A percentile compares a stretch with the other conserved stretches of the same genome.
Evolutionary conservation across 805 yeast genomes (phyloP).

Genomic region (Monosporozyma yasuniensis): DNA sequence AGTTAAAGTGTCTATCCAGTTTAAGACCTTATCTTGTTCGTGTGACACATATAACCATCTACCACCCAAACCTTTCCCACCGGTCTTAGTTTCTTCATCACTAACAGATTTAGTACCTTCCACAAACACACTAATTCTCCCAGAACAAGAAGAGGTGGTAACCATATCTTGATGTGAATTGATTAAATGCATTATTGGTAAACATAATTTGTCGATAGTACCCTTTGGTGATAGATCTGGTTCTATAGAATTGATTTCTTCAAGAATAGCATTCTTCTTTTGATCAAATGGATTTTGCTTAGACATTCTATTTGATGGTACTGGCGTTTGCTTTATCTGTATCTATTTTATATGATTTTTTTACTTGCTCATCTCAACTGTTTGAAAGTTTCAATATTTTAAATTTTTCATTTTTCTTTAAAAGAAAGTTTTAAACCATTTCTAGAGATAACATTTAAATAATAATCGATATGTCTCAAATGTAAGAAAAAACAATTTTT

Average conservation of each 20-base stretch:
- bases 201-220: conserved; percentile 61
- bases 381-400: background rate
- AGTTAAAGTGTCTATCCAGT: conserved; percentile 39
- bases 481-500: no score
- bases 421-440: no score
- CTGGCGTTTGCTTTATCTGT: background rate
- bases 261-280: conserved; percentile 47
- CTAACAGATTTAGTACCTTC: conserved; percentile 52
- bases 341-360: no score
- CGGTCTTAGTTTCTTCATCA: conserved; percentile 36
- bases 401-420: background rate
- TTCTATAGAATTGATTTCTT: conserved; percentile 38
- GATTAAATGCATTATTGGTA: conserved; percentile 63
- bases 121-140: conserved; percentile 71
- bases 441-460: no score
- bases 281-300: conserved; percentile 50
- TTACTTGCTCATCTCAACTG: background rate
- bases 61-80: conserved; percentile 83
- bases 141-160: conserved; percentile 84
- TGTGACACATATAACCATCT: conserved; percentile 78
- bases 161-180: conserved; percentile 60
- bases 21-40: conserved; percentile 37
- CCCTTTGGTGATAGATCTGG: conserved; percentile 85
- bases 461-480: no score
- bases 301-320: background rate